A percentile compares a stretch with the other conserved stretches of the same genome.
phyloP scores from a whole-genome alignment of 805 yeast genomes.

The Ogataea ganodermae region DNA sequence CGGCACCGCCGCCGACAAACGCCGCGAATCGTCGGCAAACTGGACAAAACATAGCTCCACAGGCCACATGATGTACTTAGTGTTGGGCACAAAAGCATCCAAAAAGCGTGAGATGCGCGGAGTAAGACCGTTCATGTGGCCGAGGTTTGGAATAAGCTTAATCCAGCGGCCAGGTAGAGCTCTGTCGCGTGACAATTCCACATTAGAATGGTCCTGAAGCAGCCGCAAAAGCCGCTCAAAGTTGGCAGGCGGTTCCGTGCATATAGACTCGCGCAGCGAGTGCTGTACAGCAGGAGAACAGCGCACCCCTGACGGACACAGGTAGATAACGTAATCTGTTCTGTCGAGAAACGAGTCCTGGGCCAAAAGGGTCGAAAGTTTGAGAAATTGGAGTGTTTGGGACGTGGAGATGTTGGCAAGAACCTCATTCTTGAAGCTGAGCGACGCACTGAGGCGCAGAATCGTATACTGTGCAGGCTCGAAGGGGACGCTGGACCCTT shows the following conservation, averaged over 20 bases:
- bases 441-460: slow-evolving; percentile 48
- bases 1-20: neutral
- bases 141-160: slow-evolving; percentile 64
- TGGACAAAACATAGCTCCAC: slow-evolving; percentile 65
- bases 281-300: slow-evolving; percentile 41
- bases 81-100: slow-evolving; percentile 35
- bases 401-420: slow-evolving; percentile 37
- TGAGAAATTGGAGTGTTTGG: slow-evolving; percentile 21
- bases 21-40: slow-evolving; percentile 34
- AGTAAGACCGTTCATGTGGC: slow-evolving; percentile 68
- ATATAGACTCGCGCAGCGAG: slow-evolving; percentile 37
- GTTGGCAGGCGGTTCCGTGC: slow-evolving; percentile 45
- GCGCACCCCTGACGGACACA: slow-evolving; percentile 59
- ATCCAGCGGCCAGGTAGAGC: slow-evolving; percentile 51
- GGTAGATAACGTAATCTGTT: slow-evolving; percentile 42
- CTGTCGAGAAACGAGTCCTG: slow-evolving; percentile 25
- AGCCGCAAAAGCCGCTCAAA: slow-evolving; percentile 39
- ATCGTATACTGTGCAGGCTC: slow-evolving; percentile 28
- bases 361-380: slow-evolving; percentile 19
- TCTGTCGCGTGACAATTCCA: slow-evolving; percentile 4
- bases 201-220: slow-evolving; percentile 38
- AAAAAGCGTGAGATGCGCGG: slow-evolving; percentile 61
- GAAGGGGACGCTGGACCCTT: neutral
- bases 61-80: slow-evolving; percentile 72
- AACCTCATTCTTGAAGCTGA: slow-evolving; percentile 48